Conservation (phyloP, 2,329 filamentous ascomycete genomes). For the Fusarium dlaminii region DNA sequence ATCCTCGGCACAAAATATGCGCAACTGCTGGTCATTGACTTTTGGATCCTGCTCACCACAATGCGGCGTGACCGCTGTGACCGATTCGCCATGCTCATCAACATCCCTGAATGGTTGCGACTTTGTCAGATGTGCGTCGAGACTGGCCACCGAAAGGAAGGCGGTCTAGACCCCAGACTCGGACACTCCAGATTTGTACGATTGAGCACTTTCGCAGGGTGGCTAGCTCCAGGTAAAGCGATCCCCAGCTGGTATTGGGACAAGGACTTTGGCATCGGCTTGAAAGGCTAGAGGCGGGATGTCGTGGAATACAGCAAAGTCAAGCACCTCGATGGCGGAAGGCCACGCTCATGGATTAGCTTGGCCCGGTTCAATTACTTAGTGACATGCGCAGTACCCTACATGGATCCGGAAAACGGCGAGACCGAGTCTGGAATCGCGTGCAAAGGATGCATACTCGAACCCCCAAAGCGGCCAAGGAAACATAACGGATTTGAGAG, state of each 20-base stretch:
- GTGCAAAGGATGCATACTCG: not conserved
- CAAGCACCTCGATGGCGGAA: not conserved
- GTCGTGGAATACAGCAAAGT: not conserved
- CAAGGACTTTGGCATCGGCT: not conserved
- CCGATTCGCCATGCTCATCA: constrained; percentile 40
- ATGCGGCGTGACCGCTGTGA: constrained; percentile 28
- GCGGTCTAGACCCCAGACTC: rapidly evolving
- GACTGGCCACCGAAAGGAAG: rapidly evolving
- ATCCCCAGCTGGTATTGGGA: rapidly evolving
- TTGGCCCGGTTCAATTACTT: not conserved
- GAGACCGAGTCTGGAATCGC: not conserved
- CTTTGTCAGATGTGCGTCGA: constrained; percentile 44
- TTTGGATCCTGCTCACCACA: constrained; percentile 38
- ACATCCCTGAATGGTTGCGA: constrained; percentile 40
- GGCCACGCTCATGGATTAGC: not conserved
- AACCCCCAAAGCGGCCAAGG: not conserved
- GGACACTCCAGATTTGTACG: not conserved
- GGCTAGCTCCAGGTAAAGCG: not conserved
- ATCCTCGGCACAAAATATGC: constrained; percentile 44
- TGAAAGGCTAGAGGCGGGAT: not conserved
- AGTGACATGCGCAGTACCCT: not conserved
- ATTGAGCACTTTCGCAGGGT: not conserved
- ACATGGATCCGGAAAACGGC: not conserved
- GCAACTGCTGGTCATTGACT: constrained; percentile 35
- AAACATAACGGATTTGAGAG: not conserved